These are phyloP conservation scores for Trypethelium eluteriae DNA, from an alignment of 495 filamentous ascomycete genomes.

Conservation along the genomic window DNA sequence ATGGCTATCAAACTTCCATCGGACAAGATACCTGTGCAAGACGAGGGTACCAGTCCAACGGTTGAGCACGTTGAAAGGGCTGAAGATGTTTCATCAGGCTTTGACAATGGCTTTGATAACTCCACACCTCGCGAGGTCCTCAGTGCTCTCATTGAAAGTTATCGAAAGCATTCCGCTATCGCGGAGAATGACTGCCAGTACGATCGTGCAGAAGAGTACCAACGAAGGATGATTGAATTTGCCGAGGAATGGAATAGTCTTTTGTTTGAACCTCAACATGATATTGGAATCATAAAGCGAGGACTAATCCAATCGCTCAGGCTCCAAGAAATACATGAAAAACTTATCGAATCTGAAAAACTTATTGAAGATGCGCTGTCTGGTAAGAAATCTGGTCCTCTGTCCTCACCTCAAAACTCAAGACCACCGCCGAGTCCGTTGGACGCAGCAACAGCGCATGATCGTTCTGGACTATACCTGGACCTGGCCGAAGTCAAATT, in stretches of 20 bases:
- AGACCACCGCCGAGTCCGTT: not conserved
- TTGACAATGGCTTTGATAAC: not conserved
- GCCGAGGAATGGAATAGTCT: conserved; percentile 1
- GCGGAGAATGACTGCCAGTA: not conserved
- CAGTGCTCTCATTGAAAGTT: not conserved
- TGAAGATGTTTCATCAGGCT: not conserved
- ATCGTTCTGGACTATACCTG: not conserved
- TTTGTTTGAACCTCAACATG: not conserved
- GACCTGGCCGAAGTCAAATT: not conserved
- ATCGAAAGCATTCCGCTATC: not conserved
- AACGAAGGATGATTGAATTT: conserved; percentile 6
- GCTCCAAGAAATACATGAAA: not conserved
- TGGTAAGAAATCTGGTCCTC: not conserved
- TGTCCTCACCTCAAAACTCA: not conserved
- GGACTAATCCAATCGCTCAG: not conserved
- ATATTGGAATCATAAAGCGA: not conserved
- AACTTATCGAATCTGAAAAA: not conserved
- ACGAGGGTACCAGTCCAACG: not conserved
- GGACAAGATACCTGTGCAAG: not conserved
- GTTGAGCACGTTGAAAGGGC: not conserved
- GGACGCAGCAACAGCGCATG: not conserved
- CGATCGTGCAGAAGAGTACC: not conserved
- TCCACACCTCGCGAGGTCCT: not conserved
- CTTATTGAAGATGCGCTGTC: not conserved
- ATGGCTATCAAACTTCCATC: not conserved